Evolutionary conservation across 2,329 filamentous ascomycete species (phyloP).

Genomic region (Domatiomyces globalis): DNA sequence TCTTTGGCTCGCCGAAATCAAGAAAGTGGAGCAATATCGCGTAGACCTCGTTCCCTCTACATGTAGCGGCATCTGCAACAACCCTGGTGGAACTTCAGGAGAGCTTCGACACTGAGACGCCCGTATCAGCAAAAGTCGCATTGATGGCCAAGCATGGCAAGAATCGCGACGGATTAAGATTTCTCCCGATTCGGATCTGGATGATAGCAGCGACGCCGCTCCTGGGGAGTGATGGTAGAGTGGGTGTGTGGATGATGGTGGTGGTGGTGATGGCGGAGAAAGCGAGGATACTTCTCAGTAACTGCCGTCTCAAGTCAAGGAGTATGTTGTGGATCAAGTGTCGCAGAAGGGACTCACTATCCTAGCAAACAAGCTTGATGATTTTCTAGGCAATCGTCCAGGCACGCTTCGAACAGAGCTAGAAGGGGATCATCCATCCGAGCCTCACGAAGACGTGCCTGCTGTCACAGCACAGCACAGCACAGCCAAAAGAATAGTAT

Average conservation of each 20-base stretch:
- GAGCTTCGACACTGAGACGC: conserved; percentile 25
- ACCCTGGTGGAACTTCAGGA: conserved; percentile 27
- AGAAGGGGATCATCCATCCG: neutral
- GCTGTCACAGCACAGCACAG: no score
- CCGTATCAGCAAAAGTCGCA: conserved; percentile 31
- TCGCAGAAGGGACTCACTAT: neutral
- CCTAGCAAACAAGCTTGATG: neutral
- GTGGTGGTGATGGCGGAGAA: conserved; percentile 26
- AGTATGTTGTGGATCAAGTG: neutral
- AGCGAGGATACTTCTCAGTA: neutral
- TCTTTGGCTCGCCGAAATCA: conserved; percentile 23
- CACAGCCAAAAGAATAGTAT: neutral
- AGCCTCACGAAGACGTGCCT: neutral
- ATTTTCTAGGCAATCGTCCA: neutral
- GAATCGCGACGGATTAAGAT: conserved; percentile 8
- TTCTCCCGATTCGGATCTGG: conserved; percentile 7
- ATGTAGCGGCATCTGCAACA: conserved; percentile 27
- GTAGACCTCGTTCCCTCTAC: conserved; percentile 31
- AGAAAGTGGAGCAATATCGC: conserved; percentile 17
- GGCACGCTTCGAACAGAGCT: neutral
- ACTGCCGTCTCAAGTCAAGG: neutral
- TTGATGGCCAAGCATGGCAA: conserved; percentile 22
- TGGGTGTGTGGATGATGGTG: conserved; percentile 36
- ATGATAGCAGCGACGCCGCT: conserved; percentile 28
- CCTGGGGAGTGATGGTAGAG: conserved; percentile 28